Base-by-base conservation (phyloP, 1,284 basidiomycete genomes). In the Violaceomyces palustris region DNA sequence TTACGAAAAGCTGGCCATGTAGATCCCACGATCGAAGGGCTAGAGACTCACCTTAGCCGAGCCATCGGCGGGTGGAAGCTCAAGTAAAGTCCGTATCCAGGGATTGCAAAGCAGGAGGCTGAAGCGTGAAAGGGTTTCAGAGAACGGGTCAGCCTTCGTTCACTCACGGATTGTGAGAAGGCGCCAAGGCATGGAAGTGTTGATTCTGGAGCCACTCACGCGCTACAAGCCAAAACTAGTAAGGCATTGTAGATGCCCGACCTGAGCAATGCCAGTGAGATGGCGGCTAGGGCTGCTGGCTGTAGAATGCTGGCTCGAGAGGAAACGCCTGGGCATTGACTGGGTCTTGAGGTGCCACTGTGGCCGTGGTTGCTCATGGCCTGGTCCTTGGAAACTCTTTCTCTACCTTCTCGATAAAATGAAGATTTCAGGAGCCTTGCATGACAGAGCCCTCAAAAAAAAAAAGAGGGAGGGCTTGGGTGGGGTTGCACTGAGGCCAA, bases 21-120 rank as follows among this genome's bases (percentile, higher is more conserved):
- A 19, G 19, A n/a, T n/a, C 34, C 19, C 27, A 17, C 11, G 35
- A 38, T 6, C 9, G 12, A 6, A 12, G 12, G 19, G 19, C 17
- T n/a, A 25, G 24, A 18, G 30, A 19, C 36, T 11, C n/a, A 31
- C 23, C 25, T 23, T 24, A 5, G 35, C 11, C 14, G 24, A 7
- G 11, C 43, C 46, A 26, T 51, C 41, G 3, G 38, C 31, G 33
- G 45, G 44, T 6, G 56, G 52, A 12, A 67, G 51, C 38, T 64
- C 63, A 33, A 67, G 56, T n/a, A 67, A 42, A 8, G 57, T 61
- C n/a, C 65, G 55, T 11, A 67, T 47, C 61, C 64, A 67, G 3
- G 65, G 63, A 25, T 65, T 65, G 45, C 62, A 59, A 17, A 66
- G 37, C 22, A 67, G 46, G 7, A 66, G 45, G 21, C 34, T 44